Evolutionary conservation across 352 stramenopile species (phyloP), one percentile per base, ranked within the genome.

Genomic region (Pseudoperonospora humuli): DNA sequence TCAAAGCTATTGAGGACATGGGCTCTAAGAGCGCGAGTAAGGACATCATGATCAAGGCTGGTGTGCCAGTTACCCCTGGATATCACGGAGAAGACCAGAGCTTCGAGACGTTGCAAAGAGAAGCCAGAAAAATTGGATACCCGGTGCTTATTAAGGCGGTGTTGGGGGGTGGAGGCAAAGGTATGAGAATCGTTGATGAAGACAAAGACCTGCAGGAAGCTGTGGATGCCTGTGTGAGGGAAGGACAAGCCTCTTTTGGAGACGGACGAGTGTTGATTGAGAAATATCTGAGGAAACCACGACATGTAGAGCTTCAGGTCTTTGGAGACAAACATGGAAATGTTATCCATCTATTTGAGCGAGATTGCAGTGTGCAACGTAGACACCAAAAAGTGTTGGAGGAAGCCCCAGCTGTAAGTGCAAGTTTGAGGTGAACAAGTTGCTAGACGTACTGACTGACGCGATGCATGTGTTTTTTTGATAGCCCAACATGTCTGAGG

Each of bases 331-430:
- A 80, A 39, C 67, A 91, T 36, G 90, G 87, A 32, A 93, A 96
- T 44, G 72, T 83, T 24, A 71, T 96, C 23, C 73, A 95, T 45
- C 54, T 97, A n/a, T 90, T 82, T 24, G 89, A 97, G 50, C 75
- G 87, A 51, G 87, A 96, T 46, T 96, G 87, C 66, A 88, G 67
- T 28, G 76, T 96, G 17, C 86, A 96, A 67, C 70, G 91, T 27
- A 73, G 87, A 7, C 85, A 97, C 58, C 91, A 97, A 54, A 97
- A 97, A 72, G 89, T 97, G 19, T 63, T 97, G 18, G 91, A 97
- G 57, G 91, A 97, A 63, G 84, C 90, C 0, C 90, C 91, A 10
- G 87, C 88, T 45, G 81, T 92, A 54, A 51, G 75, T 68, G 19
- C 11, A 35, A 20, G n/a, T 15, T 36, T 21, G 11, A 40, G 20